Evolutionary conservation across 164 flowering plant genomes (phyloP).

Genomic region (Tinospora cordifolia): DNA sequence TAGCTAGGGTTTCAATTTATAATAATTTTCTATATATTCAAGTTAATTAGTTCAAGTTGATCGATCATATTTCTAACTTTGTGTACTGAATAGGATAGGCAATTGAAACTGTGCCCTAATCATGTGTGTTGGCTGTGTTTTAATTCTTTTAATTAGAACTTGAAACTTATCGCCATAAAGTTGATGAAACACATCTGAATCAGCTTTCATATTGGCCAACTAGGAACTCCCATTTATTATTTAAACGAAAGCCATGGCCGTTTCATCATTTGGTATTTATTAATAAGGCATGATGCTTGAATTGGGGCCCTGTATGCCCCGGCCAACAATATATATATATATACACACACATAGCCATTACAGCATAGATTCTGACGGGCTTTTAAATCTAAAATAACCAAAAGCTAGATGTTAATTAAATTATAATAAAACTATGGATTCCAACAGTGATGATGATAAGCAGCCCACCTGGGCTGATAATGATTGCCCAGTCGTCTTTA

Average conservation of each 20-base stretch:
- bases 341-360: constrained; percentile 10
- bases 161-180: constrained; percentile 14
- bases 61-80: not conserved
- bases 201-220: constrained; percentile 20
- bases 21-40: no score
- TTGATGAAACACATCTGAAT: constrained; percentile 19
- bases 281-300: not conserved
- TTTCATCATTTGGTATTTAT: constrained; percentile 6
- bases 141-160: constrained; percentile 3
- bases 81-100: not conserved
- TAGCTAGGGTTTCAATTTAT: no score
- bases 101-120: not conserved
- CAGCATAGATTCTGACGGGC: constrained; percentile 26
- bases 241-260: constrained; percentile 4
- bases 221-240: constrained; percentile 18
- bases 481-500: constrained; percentile 14
- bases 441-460: constrained; percentile 16
- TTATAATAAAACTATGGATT: constrained; percentile 15
- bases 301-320: constrained; percentile 11
- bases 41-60: not conserved
- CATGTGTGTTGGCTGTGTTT: constrained; percentile 5
- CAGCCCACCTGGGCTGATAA: constrained; percentile 23
- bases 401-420: constrained; percentile 16
- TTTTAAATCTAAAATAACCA: constrained; percentile 11
- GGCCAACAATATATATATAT: not conserved